Evolutionary conservation across 2,329 filamentous ascomycete genomes (phyloP).

Genomic region (Aspergillus sp.): DNA sequence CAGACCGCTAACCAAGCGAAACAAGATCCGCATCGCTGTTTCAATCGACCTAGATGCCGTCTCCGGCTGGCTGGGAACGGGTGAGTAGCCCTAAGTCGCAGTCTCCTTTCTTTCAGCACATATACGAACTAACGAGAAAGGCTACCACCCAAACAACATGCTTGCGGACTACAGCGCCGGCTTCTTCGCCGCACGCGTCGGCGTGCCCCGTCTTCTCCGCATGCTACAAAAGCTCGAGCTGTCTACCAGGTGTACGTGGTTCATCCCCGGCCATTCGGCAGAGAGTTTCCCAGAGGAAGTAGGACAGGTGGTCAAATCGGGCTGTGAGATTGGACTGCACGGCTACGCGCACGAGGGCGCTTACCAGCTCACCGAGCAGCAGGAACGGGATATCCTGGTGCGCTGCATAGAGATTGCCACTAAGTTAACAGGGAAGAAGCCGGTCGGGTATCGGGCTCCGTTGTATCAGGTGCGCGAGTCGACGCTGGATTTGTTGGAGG

Average conservation of each 20-base stretch:
- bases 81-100: slow-evolving; percentile 15
- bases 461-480: slow-evolving; percentile 33
- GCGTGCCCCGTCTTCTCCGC: slow-evolving; percentile 47
- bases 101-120: too few relatives aligned
- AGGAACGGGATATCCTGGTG: slow-evolving; percentile 65
- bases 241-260: slow-evolving; percentile 50
- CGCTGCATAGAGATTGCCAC: slow-evolving; percentile 65
- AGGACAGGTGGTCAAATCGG: slow-evolving; percentile 43
- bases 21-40: slow-evolving; percentile 22
- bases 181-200: slow-evolving; percentile 50
- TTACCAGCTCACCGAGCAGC: slow-evolving; percentile 60
- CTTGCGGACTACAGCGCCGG: slow-evolving; percentile 50
- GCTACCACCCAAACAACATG: slow-evolving; percentile 43
- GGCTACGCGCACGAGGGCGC: slow-evolving; percentile 68
- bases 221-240: slow-evolving; percentile 47
- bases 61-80: slow-evolving; percentile 53
- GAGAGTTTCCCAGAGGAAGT: slow-evolving; percentile 50
- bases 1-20: slow-evolving; percentile 5
- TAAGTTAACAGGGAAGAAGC: slow-evolving; percentile 63
- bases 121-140: slow-evolving; percentile 4
- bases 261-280: slow-evolving; percentile 51
- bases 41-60: slow-evolving; percentile 52
- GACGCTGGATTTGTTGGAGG: slow-evolving; percentile 33
- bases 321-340: slow-evolving; percentile 44
- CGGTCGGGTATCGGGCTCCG: slow-evolving; percentile 36